Percentiles rank a stretch among this genome's conserved stretches.
Evolutionary conservation across 192 early-diverging fungal genomes (phyloP).

Genomic region (Linnemannia exigua): DNA sequence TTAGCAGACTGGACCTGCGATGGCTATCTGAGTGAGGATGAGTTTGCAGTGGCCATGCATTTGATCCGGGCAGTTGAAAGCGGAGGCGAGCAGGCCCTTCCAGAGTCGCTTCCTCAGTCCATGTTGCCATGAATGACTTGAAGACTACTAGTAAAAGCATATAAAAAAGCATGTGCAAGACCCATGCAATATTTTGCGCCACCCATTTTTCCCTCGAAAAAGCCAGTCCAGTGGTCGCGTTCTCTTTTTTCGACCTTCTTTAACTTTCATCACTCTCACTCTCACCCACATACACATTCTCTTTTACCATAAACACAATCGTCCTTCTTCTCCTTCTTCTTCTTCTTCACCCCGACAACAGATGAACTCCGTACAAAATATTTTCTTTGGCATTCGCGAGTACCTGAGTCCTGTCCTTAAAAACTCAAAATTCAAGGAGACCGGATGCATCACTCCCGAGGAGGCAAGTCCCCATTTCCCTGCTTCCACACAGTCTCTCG

Average conservation of each 20-base stretch:
- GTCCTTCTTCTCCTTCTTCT: conserved; percentile 4
- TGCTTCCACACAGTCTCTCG: not conserved
- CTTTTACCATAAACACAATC: not conserved
- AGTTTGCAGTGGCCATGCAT: conserved; percentile 90
- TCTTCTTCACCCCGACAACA: not conserved
- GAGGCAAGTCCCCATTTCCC: conserved; percentile 72
- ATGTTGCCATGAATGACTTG: conserved; percentile 53
- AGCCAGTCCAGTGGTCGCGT: not conserved
- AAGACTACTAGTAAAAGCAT: not conserved
- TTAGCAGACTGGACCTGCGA: conserved; percentile 85
- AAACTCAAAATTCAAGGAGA: conserved; percentile 95
- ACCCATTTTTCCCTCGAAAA: not conserved
- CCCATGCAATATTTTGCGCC: conserved; percentile 2
- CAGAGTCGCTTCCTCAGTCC: conserved; percentile 57
- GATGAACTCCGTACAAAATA: conserved; percentile 73
- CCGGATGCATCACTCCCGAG: conserved; percentile 95
- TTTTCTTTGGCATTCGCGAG: conserved; percentile 85
- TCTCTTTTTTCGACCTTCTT: not conserved
- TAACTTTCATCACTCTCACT: not conserved
- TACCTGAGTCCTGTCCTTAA: conserved; percentile 95
- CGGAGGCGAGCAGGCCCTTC: conserved; percentile 57
- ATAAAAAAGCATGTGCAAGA: not conserved
- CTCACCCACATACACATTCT: not conserved
- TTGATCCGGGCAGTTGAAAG: conserved; percentile 62
- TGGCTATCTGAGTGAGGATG: conserved; percentile 85